Percentiles rank a stretch among this genome's conserved stretches.
Conservation (phyloP, 305 asterid genomes). For the Fraxinus ornus region DNA sequence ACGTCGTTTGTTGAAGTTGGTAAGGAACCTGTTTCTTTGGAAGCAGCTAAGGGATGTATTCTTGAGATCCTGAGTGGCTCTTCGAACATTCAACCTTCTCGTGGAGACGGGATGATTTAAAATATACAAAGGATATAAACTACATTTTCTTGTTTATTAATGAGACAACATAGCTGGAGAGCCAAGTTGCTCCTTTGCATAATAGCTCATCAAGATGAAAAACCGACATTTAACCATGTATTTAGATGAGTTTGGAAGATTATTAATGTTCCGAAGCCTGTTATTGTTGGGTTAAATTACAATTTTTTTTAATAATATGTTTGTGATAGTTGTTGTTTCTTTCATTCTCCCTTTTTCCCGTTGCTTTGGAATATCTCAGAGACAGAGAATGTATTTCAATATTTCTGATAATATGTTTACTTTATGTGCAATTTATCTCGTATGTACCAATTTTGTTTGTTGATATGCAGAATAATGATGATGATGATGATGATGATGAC, state of each 20-base stretch:
- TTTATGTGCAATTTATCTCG: background rate
- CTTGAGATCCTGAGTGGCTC: background rate
- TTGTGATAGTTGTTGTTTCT: no score
- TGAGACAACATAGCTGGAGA: no score
- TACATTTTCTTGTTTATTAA: background rate
- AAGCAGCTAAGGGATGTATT: no score
- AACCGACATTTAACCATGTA: background rate
- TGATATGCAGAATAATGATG: constrained; percentile 12
- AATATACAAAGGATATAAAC: background rate
- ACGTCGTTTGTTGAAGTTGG: no score
- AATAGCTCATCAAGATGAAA: background rate
- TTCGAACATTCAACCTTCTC: background rate
- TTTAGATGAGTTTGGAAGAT: background rate
- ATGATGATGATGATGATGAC: background rate
- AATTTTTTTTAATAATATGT: background rate
- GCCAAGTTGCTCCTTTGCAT: background rate
- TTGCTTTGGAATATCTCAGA: background rate
- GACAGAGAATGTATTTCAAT: background rate
- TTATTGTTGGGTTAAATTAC: background rate
- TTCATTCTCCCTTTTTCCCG: background rate
- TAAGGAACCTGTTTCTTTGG: no score
- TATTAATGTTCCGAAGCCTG: background rate
- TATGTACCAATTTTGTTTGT: background rate
- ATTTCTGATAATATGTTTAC: background rate
- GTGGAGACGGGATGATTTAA: background rate